These are phyloP conservation scores for Canavalia gladiata DNA, from an alignment of 306 rosid species.

Conservation along the genomic window DNA sequence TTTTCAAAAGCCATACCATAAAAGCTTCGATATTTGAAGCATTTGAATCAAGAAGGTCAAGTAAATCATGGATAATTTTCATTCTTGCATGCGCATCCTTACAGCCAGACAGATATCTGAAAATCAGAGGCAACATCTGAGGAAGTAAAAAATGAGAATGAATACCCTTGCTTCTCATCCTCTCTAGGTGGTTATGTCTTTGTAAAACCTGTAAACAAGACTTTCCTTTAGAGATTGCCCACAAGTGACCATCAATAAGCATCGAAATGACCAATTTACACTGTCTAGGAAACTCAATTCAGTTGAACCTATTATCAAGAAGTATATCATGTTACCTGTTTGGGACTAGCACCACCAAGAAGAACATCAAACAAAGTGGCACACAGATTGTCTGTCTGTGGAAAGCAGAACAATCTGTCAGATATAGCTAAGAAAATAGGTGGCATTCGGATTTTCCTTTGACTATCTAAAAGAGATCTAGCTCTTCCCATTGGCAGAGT, in stretches of 20 bases:
- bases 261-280: constrained; percentile 33
- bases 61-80: constrained; percentile 80
- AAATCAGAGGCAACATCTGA: constrained; percentile 84
- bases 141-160: constrained; percentile 88
- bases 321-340: constrained; percentile 71
- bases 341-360: constrained; percentile 99
- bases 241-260: constrained; percentile 29
- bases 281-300: constrained; percentile 15
- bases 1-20: constrained; percentile 68
- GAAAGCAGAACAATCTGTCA: constrained; percentile 91
- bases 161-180: constrained; percentile 77
- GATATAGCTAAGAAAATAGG: constrained; percentile 84
- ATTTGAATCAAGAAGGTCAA: constrained; percentile 95
- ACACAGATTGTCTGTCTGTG: constrained; percentile 85
- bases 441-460: constrained; percentile 72
- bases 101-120: constrained; percentile 83
- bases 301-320: constrained; percentile 31
- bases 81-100: constrained; percentile 71
- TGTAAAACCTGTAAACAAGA: constrained; percentile 82
- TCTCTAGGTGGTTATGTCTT: constrained; percentile 74
- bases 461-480: constrained; percentile 69
- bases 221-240: constrained; percentile 19
- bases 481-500: constrained; percentile 78
- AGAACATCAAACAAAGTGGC: constrained; percentile 97
- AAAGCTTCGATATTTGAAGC: constrained; percentile 97